Base-by-base conservation (phyloP, 768 basidiomycete species). In the Mycena filopes region DNA sequence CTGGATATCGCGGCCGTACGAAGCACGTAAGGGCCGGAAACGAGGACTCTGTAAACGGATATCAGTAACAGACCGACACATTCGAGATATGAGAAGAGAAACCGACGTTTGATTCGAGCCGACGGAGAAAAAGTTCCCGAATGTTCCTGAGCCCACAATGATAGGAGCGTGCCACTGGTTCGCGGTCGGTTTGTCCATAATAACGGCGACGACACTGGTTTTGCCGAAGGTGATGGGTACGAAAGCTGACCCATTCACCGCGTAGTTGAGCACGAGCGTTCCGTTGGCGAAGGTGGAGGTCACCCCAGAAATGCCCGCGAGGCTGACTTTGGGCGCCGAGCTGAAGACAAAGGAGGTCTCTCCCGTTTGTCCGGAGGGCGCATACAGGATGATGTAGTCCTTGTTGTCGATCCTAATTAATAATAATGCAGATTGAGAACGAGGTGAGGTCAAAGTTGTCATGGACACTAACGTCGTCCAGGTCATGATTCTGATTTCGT, bases 21-120 rank as follows among this genome's bases (percentile, higher is more conserved):
- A 6, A 88, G 78, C 23, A 88, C 72, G 62, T 87, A 87, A 2
- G 87, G 86, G 0, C 87, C 87, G 36, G 81, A 78, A 50, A 88
- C 79, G 43, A 85, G 77, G 31, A 83, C 76, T 18, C 82, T 82
- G 56, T 6, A 64, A 48, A 26, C 7, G 31, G 23, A 28, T 42
- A 31, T 62, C 9, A 63, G 49, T 9, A 4, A 51, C 12, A 33
- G n/a, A n/a, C n/a, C n/a, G 31, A 46, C 20, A 1, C 9, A 16
- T n/a, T 49, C 36, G 38, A 40, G 26, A 60, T 21, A 13, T 7
- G n/a, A 55, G 15, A 20, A 26, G 12, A 15, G 42, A 11, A 28
- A 46, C 75, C 51, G 46, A 84, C 83, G 76, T 82, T 61, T 77
- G 68, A 61, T 84, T 84, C 15, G 81, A 79, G 29, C 83, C 82